Evolutionary conservation across 2,329 filamentous ascomycete genomes (phyloP).

Genomic region (Penicillium nordicum): DNA sequence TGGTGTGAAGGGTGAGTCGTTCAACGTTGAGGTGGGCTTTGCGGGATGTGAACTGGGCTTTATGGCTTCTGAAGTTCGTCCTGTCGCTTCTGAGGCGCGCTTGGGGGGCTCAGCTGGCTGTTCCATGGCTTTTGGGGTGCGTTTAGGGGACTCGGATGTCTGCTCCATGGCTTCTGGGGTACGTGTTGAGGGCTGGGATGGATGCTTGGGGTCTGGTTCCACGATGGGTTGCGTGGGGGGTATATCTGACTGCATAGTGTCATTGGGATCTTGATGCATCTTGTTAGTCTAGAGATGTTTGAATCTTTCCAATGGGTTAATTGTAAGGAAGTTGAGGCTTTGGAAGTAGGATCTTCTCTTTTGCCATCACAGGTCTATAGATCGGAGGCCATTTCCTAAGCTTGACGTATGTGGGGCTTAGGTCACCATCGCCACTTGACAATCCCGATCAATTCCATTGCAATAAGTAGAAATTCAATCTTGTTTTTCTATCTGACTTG

Average conservation of each 20-base stretch:
- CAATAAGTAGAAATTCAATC: background rate
- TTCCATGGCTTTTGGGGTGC: background rate
- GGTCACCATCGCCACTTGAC: constrained; percentile 17
- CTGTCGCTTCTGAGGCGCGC: background rate
- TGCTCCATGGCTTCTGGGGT: background rate
- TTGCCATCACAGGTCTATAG: constrained; percentile 9
- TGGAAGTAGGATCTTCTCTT: background rate
- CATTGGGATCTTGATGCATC: constrained; percentile 2
- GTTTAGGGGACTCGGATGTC: background rate
- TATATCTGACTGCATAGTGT: constrained; percentile 4
- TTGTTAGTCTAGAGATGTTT: background rate
- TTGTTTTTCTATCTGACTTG: background rate
- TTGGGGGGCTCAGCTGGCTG: background rate
- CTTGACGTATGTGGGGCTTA: constrained; percentile 23
- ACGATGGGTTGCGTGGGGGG: constrained; percentile 1
- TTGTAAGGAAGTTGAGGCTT: background rate
- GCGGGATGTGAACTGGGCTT: constrained; percentile 10
- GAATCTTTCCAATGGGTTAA: background rate
- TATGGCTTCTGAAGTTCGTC: background rate
- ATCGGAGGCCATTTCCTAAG: constrained; percentile 15
- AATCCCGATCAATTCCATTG: constrained; percentile 3
- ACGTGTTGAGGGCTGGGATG: background rate
- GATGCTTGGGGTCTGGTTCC: background rate
- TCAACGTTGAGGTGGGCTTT: constrained; percentile 29
- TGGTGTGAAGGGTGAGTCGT: constrained; percentile 37